A percentile compares a stretch with the other conserved stretches of the same genome.
phyloP scores from a whole-genome alignment of 2,329 filamentous ascomycete species.

The Neospermospora avenae region DNA sequence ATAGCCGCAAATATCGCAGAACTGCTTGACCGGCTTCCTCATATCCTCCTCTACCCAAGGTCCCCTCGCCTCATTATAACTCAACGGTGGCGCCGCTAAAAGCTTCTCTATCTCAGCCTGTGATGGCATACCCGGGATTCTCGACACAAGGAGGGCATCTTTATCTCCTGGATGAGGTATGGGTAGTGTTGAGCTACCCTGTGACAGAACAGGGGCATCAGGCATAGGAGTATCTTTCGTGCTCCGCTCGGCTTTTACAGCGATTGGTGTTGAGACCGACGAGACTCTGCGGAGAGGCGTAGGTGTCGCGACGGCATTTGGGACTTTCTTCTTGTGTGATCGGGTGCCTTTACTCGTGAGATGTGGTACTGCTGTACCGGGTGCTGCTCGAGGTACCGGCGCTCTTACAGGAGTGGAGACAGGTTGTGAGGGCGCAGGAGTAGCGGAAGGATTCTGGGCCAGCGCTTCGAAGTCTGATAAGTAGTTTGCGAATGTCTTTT shows the following conservation, averaged over 20 bases:
- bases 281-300: conserved; percentile 25
- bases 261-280: conserved; percentile 9
- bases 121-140: conserved; percentile 55
- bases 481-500: conserved; percentile 82
- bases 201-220: conserved; percentile 35
- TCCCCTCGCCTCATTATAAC: conserved; percentile 61
- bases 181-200: conserved; percentile 13
- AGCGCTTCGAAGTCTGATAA: conserved; percentile 74
- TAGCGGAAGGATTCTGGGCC: conserved; percentile 37
- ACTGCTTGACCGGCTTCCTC: conserved; percentile 57
- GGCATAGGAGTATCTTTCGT: conserved; percentile 34
- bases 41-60: conserved; percentile 40
- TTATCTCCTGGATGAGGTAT: conserved; percentile 46
- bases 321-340: conserved; percentile 32
- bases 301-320: conserved; percentile 10
- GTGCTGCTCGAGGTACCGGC: conserved; percentile 25
- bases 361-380: conserved; percentile 18
- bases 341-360: conserved; percentile 29
- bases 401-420: conserved; percentile 20
- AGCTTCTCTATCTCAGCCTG: conserved; percentile 62
- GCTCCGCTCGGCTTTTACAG: conserved; percentile 34
- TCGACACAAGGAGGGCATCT: conserved; percentile 56
- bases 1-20: conserved; percentile 79
- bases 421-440: conserved; percentile 29
- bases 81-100: conserved; percentile 61